These are phyloP conservation scores for Vanrija sp. DNA, from an alignment of 1,284 basidiomycete species.

Conservation along the genomic window DNA sequence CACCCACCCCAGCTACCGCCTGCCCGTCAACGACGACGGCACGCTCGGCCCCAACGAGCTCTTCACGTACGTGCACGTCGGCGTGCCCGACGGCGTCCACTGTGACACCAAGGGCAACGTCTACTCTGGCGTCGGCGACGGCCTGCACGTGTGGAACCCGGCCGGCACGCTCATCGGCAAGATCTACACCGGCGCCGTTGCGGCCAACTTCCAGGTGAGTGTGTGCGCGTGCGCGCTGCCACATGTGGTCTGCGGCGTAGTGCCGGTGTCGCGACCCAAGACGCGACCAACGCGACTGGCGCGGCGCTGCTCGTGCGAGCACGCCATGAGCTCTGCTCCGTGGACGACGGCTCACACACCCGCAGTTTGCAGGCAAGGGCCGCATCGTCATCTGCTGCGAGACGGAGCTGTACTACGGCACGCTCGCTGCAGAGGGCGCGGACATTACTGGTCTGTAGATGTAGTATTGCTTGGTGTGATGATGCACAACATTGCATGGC, in stretches of 20 bases:
- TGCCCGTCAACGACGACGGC: slow-evolving; percentile 48
- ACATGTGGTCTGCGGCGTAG: not conserved
- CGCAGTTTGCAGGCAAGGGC: slow-evolving; percentile 63
- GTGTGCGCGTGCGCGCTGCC: not conserved
- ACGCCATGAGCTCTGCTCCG: not conserved
- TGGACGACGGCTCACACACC: slow-evolving; percentile 42
- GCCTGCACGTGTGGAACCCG: slow-evolving; percentile 66
- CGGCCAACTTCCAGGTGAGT: slow-evolving; percentile 55
- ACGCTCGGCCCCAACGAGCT: slow-evolving; percentile 63
- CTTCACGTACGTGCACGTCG: slow-evolving; percentile 66
- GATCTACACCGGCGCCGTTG: slow-evolving; percentile 60
- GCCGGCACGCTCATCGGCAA: slow-evolving; percentile 66
- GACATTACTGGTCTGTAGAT: slow-evolving; percentile 22
- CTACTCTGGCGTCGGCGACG: slow-evolving; percentile 66
- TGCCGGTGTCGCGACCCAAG: not conserved
- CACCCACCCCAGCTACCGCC: slow-evolving; percentile 54
- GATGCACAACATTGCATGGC: too few relatives aligned
- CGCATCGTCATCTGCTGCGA: slow-evolving; percentile 66
- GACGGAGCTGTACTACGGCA: slow-evolving; percentile 58
- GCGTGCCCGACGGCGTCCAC: slow-evolving; percentile 60
- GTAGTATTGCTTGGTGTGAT: too few relatives aligned
- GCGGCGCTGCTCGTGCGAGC: not conserved
- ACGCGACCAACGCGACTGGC: not conserved
- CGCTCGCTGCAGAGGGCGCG: slow-evolving; percentile 21
- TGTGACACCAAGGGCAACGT: slow-evolving; percentile 63